Percentiles rank a stretch among this genome's conserved stretches.
These are phyloP conservation scores for Flueggea neowawraea DNA, from an alignment of 441 rosid species.

Conservation along the genomic window DNA sequence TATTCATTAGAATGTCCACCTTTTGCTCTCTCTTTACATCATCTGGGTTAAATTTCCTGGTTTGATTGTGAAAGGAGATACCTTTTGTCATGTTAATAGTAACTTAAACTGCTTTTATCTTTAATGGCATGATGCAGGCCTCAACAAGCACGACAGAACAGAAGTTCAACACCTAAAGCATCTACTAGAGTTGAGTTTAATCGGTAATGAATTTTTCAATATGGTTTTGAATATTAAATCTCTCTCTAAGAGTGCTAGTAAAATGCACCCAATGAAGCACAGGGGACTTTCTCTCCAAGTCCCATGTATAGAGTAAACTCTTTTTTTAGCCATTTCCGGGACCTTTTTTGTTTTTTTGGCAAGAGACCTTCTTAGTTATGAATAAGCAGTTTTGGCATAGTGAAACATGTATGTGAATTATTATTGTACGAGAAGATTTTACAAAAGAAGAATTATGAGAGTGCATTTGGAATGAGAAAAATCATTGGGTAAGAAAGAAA, in stretches of 20 bases:
- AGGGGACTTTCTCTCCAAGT: constrained; percentile 22
- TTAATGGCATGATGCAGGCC: constrained; percentile 49
- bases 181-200: no score
- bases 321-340: constrained; percentile 19
- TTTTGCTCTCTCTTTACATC: no score
- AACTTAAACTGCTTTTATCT: constrained; percentile 9
- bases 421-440: constrained; percentile 7
- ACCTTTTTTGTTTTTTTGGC: not conserved
- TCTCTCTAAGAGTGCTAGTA: constrained; percentile 1
- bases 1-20: no score
- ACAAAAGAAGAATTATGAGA: not conserved
- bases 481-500: no score
- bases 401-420: constrained; percentile 8
- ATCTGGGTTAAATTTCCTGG: no score
- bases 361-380: not conserved
- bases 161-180: constrained; percentile 50
- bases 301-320: constrained; percentile 42
- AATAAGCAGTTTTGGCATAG: constrained; percentile 43
- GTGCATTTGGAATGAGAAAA: constrained; percentile 4
- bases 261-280: constrained; percentile 21
- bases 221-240: constrained; percentile 20
- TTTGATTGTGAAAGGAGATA: no score
- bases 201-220: not conserved
- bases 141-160: constrained; percentile 64
- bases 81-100: no score